These are phyloP conservation scores for Draba incana DNA, from an alignment of 345 rosid genomes.

Conservation along the genomic window DNA sequence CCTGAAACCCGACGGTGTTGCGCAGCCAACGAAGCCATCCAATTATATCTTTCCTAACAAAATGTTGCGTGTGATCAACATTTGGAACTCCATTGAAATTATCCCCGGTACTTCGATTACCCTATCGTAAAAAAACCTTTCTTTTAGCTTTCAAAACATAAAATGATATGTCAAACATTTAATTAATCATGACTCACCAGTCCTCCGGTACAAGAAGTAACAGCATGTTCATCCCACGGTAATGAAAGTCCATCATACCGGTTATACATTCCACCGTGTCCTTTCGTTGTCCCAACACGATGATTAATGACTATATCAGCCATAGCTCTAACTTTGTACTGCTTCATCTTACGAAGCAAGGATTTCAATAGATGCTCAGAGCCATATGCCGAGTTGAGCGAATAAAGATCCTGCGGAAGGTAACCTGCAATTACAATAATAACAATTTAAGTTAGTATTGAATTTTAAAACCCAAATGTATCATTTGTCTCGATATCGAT, in stretches of 20 bases:
- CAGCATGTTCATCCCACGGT: conserved; percentile 85
- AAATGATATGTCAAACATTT: neutral
- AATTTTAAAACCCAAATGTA: neutral
- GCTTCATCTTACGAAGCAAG: conserved; percentile 75
- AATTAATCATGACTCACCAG: conserved; percentile 48
- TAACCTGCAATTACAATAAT: conserved; percentile 56
- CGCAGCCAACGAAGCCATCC: conserved; percentile 82
- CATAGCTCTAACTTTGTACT: conserved; percentile 81
- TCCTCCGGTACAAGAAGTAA: conserved; percentile 92
- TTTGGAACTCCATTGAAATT: conserved; percentile 93
- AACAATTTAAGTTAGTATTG: neutral
- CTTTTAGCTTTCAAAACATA: conserved; percentile 11
- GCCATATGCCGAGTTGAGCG: conserved; percentile 81
- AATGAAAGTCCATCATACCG: conserved; percentile 88
- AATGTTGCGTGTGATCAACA: conserved; percentile 81
- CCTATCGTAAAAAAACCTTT: conserved; percentile 45
- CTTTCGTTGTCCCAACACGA: conserved; percentile 82
- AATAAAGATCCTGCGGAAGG: conserved; percentile 86
- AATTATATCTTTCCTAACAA: conserved; percentile 84
- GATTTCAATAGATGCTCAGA: conserved; percentile 67
- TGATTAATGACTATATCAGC: conserved; percentile 95
- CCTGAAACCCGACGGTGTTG: conserved; percentile 68
- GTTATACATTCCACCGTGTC: conserved; percentile 83
- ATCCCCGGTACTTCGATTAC: conserved; percentile 86
- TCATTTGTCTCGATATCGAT: neutral